Percentiles rank a stretch among this genome's conserved stretches.
Evolutionary conservation across 805 yeast genomes (phyloP).

Genomic region (Cyberlindnera euphorbiiphila): DNA sequence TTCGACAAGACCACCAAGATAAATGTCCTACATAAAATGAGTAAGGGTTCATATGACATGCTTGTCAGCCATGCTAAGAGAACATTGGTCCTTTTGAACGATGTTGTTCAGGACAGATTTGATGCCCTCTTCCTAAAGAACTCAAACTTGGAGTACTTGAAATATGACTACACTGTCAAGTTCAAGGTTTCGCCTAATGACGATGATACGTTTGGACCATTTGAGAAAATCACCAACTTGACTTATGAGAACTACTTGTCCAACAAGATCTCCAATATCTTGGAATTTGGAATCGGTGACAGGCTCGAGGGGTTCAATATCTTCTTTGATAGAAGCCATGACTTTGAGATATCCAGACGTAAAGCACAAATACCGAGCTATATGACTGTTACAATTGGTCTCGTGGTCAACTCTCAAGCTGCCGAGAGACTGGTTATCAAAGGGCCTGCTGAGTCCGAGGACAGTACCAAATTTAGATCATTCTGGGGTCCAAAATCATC

Average conservation of each 20-base stretch:
- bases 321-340: slow-evolving; percentile 27
- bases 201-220: slow-evolving; percentile 53
- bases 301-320: slow-evolving; percentile 36
- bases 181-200: slow-evolving; percentile 44
- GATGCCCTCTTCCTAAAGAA: slow-evolving; percentile 69
- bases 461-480: slow-evolving; percentile 60
- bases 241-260: slow-evolving; percentile 64
- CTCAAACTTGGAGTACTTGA: slow-evolving; percentile 47
- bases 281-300: slow-evolving; percentile 54
- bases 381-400: slow-evolving; percentile 49
- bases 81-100: slow-evolving; percentile 67
- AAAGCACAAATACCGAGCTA: slow-evolving; percentile 39
- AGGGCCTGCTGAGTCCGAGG: slow-evolving; percentile 69
- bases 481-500: slow-evolving; percentile 92
- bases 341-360: slow-evolving; percentile 43
- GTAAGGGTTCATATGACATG: slow-evolving; percentile 57
- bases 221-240: slow-evolving; percentile 67
- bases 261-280: slow-evolving; percentile 55
- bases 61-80: slow-evolving; percentile 64
- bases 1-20: slow-evolving; percentile 75
- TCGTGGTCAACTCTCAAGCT: slow-evolving; percentile 65
- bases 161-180: slow-evolving; percentile 56
- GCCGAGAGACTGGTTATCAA: slow-evolving; percentile 80
- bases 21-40: slow-evolving; percentile 79
- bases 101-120: slow-evolving; percentile 80